Conservation (phyloP, 805 yeast genomes). For the Nakazawaea holstii region DNA sequence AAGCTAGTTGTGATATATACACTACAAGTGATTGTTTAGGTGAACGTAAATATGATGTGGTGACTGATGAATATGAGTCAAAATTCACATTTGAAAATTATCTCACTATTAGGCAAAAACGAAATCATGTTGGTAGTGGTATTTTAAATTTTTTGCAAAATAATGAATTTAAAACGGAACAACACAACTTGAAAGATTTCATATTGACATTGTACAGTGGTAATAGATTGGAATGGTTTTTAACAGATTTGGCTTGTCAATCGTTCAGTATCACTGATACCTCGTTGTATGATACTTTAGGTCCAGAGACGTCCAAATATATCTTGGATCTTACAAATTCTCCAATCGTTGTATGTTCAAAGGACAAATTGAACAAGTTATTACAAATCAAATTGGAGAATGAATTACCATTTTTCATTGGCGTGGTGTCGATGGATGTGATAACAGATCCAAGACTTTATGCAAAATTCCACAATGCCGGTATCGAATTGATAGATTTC, state of each 20-base stretch:
- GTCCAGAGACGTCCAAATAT: conserved; percentile 55
- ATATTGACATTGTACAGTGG: conserved; percentile 51
- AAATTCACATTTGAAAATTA: conserved; percentile 2
- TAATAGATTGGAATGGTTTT: conserved; percentile 63
- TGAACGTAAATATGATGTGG: conserved; percentile 27
- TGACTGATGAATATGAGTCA: not conserved
- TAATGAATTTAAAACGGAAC: conserved; percentile 12
- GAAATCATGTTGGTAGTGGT: conserved; percentile 17
- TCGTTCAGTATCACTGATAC: conserved; percentile 50
- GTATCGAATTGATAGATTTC: conserved; percentile 4
- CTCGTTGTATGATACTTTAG: conserved; percentile 54
- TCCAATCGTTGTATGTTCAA: conserved; percentile 52
- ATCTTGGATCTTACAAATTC: conserved; percentile 57
- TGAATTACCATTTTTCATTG: conserved; percentile 31
- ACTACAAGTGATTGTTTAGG: conserved; percentile 43
- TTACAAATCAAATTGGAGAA: conserved; percentile 34
- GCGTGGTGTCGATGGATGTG: conserved; percentile 53
- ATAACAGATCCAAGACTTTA: conserved; percentile 18
- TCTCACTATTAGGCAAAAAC: conserved; percentile 7
- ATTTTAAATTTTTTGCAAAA: conserved; percentile 18
- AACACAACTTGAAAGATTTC: conserved; percentile 22
- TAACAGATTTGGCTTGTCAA: conserved; percentile 64
- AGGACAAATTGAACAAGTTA: conserved; percentile 42
- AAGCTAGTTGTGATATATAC: conserved; percentile 30
- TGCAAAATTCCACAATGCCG: conserved; percentile 22